Base-by-base conservation (phyloP, 129 eudicot species). In the Centrapalus pauciflorus region DNA sequence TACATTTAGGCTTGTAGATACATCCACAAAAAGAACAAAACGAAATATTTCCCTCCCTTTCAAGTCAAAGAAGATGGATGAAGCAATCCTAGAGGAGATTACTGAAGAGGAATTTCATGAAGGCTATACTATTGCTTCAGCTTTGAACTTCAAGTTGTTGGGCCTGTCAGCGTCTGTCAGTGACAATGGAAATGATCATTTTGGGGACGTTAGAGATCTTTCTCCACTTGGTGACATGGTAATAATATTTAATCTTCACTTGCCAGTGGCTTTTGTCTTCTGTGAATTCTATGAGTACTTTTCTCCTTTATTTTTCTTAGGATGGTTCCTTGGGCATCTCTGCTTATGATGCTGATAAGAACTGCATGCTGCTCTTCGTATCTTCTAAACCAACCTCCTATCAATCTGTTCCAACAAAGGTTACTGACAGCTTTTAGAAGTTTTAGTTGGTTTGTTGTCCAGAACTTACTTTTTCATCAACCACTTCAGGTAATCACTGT, bases 151-250 rank as follows among this genome's bases (percentile, higher is more conserved):
- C 60, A 92, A 88, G 43, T 19, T 70, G 49, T 55, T 84, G 73
- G 98, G 96, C 28, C 80, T 92, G 46, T 82, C 95, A 1, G 89
- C 92, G 46, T 75, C 96, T 73, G 73, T 85, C 71, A 77, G 79
- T 62, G 78, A 79, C 14, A 35, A 78, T 64, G 89, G 96, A 10
- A 76, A 28, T 16, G 88, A 83, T 72, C 80, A 80, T 43, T 92
- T 88, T 80, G 98, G 98, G 4, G 89, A 88, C 57, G 82, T 78
- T 61, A 78, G 76, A 59, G 98, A 88, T 81, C 96, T 92, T 76
- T 81, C 95, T 66, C 87, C 98, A 43, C 91, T 92, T 66, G 91
- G 89, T 55, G 91, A 92, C 79, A 83, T 92, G 96, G 98, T 92
- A 85, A 29, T 26, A 11, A 19, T 17, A 64, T 60, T 30, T 26